Evolutionary conservation across 2,329 filamentous ascomycete species (phyloP), one percentile per base, ranked within the genome.

Genomic region (Colletotrichum acutatum): DNA sequence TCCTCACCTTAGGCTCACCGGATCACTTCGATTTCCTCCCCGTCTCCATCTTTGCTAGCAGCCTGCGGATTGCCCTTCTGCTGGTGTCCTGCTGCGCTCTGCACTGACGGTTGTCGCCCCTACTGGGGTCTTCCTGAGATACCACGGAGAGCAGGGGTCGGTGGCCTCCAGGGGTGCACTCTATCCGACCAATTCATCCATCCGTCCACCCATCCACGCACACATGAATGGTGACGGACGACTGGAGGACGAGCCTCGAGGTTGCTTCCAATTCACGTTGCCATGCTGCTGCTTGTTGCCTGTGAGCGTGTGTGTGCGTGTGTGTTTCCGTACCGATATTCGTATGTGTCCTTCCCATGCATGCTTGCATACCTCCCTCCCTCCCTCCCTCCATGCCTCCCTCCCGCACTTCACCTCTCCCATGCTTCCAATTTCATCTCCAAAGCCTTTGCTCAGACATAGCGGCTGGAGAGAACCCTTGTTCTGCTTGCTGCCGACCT

Each of bases 1-100:
- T 42, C 58, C 37, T 52, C 34, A 72, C 70, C 59, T 72, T 72
- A 72, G 42, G 69, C 66, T 72, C 70, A 69, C 70, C 70, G 70
- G 70, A 72, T 69, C 53, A 63, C 64, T 37, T 62, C 49, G 62
- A 63, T 30, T 58, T 26, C 53, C 49, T 72, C 59, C 69, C 59
- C 58, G 57, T 59, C 69, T 28, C 46, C 68, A 66, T 59, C 61
- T 32, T 32, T 42, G 61, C 42, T 59, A 60, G 61, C 54, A 70
- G 68, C 52, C 57, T 63, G 65, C 65, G 49, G 56, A 22, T 56
- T 53, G 32, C 34, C 59, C 24, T 28, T 64, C 61, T 66, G 28
- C 64, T 57, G 54, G 32, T 61, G 34, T 67, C 54, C 63, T 68
- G 57, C 60, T 63, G 57, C 28, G 30, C 30, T 61, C 49, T 68